Percentiles rank a stretch among this genome's conserved stretches.
Evolutionary conservation across 305 asterid species (phyloP).

Genomic region (Fraxinus floribunda): DNA sequence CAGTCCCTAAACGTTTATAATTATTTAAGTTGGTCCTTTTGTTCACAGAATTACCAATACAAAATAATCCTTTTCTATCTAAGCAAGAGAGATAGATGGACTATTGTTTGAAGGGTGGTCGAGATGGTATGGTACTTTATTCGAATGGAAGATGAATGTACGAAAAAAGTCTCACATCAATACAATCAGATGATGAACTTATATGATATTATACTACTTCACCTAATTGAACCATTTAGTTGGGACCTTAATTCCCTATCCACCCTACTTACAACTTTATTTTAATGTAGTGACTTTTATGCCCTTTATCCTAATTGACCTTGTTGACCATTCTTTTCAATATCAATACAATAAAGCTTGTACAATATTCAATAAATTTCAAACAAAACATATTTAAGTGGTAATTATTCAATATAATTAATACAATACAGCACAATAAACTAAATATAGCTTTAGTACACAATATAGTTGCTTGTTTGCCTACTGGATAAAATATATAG

Average conservation of each 20-base stretch:
- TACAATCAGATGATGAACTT: not conserved
- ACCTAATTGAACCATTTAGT: not conserved
- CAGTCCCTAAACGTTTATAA: no score
- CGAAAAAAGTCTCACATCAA: no score
- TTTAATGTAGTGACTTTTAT: not conserved
- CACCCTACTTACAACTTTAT: no score
- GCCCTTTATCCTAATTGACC: not conserved
- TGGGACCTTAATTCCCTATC: not conserved
- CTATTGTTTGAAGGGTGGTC: not conserved
- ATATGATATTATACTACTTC: no score
- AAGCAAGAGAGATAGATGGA: not conserved
- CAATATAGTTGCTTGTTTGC: not conserved
- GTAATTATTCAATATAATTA: not conserved
- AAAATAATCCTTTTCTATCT: no score
- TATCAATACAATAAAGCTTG: not conserved
- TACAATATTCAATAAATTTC: not conserved
- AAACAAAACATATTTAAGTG: not conserved
- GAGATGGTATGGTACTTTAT: not conserved
- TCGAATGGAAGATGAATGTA: not conserved
- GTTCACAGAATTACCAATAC: no score
- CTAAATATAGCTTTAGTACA: not conserved
- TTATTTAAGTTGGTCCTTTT: no score
- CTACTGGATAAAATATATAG: not conserved
- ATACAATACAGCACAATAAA: not conserved
- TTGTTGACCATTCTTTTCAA: not conserved